Conservation (phyloP, 1,284 basidiomycete genomes). For the Neonothopanus nambi region DNA sequence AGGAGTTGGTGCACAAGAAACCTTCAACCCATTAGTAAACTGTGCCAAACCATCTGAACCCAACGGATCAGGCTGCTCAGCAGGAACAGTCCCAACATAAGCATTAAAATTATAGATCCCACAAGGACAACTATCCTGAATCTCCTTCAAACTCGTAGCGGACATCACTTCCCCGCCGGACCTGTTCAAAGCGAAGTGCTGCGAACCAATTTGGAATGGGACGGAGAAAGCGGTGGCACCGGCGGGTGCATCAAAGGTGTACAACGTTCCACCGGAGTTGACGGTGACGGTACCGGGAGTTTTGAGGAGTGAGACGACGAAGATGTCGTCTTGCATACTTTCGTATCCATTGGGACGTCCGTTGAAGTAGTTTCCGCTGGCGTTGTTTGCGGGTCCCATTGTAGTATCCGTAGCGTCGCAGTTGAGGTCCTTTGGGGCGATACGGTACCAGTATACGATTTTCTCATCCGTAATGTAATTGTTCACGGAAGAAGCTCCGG, state of each 20-base stretch:
- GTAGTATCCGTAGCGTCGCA: conserved; percentile 27
- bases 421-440: conserved; percentile 19
- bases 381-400: conserved; percentile 22
- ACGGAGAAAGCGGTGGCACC: conserved; percentile 33
- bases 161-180: conserved; percentile 25
- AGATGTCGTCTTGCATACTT: conserved; percentile 31
- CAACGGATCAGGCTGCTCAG: conserved; percentile 17
- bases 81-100: conserved; percentile 27
- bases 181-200: conserved; percentile 33
- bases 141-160: conserved; percentile 29
- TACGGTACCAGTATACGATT: conserved; percentile 27
- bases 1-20: conserved; percentile 15
- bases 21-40: conserved; percentile 16
- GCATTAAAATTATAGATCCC: conserved; percentile 30
- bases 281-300: conserved; percentile 29
- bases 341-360: conserved; percentile 32
- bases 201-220: conserved; percentile 30
- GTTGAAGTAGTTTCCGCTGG: conserved; percentile 20
- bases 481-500: conserved; percentile 18
- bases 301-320: conserved; percentile 32
- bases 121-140: conserved; percentile 26
- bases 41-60: conserved; percentile 13
- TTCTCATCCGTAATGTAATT: conserved; percentile 22
- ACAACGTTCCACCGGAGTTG: conserved; percentile 30
- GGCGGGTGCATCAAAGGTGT: conserved; percentile 28